Evolutionary conservation across 139 green algal genomes (phyloP).

Genomic region (Volvox reticuliferus): DNA sequence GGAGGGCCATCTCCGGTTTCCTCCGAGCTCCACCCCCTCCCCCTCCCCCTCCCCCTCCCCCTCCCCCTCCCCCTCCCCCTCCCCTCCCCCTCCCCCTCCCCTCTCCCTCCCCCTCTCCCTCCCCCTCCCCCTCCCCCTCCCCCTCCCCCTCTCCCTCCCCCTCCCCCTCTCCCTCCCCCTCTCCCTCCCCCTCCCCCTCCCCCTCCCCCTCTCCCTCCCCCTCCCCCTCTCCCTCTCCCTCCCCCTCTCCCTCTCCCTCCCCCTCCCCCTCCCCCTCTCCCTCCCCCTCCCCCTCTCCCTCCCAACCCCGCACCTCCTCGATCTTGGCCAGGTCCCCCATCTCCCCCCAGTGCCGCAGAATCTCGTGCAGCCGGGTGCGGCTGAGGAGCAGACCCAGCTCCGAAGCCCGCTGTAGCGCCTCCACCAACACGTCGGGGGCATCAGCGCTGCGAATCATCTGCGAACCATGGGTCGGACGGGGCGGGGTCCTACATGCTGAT

Average conservation of each 20-base stretch:
- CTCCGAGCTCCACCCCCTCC: no score
- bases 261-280: neutral
- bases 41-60: no score
- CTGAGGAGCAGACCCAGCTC: conserved; percentile 55
- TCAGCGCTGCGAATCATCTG: conserved; percentile 50
- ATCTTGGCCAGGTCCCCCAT: conserved; percentile 44
- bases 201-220: neutral
- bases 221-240: neutral
- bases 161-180: no score
- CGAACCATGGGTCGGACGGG: neutral
- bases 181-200: no score
- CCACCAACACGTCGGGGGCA: conserved; percentile 51
- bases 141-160: no score
- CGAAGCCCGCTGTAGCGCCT: conserved; percentile 39
- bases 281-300: neutral
- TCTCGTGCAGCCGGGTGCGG: conserved; percentile 30
- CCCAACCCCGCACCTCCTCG: conserved; percentile 26
- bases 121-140: no score
- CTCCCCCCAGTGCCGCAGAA: conserved; percentile 40
- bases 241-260: no score
- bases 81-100: no score
- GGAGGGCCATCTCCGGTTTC: no score
- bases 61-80: no score
- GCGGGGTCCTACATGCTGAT: no score
- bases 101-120: neutral